A percentile compares a stretch with the other conserved stretches of the same genome.
Conservation (phyloP, 1,284 basidiomycete genomes). For the Heterobasidion occidentale region DNA sequence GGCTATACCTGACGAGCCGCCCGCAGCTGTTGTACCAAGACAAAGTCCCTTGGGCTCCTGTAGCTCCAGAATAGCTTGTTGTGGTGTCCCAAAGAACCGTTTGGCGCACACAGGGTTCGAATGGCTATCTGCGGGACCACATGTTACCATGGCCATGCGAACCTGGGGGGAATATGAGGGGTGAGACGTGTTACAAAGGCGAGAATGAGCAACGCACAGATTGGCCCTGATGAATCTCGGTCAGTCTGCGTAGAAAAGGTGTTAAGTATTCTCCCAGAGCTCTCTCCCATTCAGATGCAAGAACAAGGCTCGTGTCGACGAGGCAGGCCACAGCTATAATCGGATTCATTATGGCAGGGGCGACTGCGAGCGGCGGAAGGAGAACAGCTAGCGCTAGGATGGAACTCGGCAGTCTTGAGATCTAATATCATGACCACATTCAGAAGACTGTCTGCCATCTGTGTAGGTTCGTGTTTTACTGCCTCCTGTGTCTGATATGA, state of each 20-base stretch:
- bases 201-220: neutral
- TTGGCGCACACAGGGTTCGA: slow-evolving; percentile 49
- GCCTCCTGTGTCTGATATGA: neutral
- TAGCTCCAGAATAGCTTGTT: slow-evolving; percentile 34
- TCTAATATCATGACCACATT: too few species aligned
- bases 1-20: slow-evolving; percentile 49
- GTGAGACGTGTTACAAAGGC: neutral
- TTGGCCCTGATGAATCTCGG: slow-evolving; percentile 1
- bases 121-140: slow-evolving; percentile 40
- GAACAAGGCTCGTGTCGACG: neutral
- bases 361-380: neutral
- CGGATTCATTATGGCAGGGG: neutral
- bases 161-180: slow-evolving; percentile 25
- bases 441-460: too few species aligned
- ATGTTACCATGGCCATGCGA: slow-evolving; percentile 49
- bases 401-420: too few species aligned
- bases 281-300: neutral
- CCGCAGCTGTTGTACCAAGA: slow-evolving; percentile 46
- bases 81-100: slow-evolving; percentile 42
- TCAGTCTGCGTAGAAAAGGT: neutral
- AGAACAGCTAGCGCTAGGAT: neutral
- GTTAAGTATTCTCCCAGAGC: neutral
- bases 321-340: neutral
- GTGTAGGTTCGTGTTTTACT: too few species aligned
- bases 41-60: slow-evolving; percentile 40